Base-by-base conservation (phyloP, 352 stramenopile species). In the Phytophthora ohioensis region DNA sequence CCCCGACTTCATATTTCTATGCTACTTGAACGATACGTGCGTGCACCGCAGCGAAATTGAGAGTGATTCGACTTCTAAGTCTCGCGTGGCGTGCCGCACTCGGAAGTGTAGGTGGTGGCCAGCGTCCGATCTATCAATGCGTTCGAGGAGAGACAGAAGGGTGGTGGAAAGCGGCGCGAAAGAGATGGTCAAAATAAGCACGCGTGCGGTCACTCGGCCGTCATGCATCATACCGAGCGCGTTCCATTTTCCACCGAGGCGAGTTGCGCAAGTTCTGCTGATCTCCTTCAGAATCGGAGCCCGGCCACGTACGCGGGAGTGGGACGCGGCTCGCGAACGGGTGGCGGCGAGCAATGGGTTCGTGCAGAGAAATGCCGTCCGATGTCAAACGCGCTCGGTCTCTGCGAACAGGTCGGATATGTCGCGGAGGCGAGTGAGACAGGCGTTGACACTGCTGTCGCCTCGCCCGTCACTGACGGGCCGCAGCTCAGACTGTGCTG, bases 281-380 rank as follows among this genome's bases (percentile, higher is more conserved):
- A 38, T 58, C 60, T 69, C 34, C 67, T 74, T 69, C 67, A 74
- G 58, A 61, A 70, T 53, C 49, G 47, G 47, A 43, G 51, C 65
- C 48, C 52, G 39, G 46, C 48, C 32, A 66, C 67, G 60, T 64
- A 64, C 42, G 41, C 70, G 46, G 38, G 42, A 69, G 67, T 66
- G 67, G 59, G 54, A 69, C 41, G 36, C 1, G 31, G 27, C 34
- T 47, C 53, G 32, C 45, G 41, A 55, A 65, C 42, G 21, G 43
- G 43, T 71, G 64, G 57, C 27, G 5, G 52, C 35, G 41, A 53
- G 39, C 54, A 15, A 52, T 71, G 48, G 64, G 39, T 60, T 61
- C 54, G 38, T 56, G n/a, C 46, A 12, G 47, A 51, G 35, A 57
- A 58, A 42, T 57, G 41, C 31, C 49, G 15, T 4, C 30, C 5